A percentile compares a stretch with the other conserved stretches of the same genome.
Conservation (phyloP, 345 rosid species). For the Cochlearia excelsa region DNA sequence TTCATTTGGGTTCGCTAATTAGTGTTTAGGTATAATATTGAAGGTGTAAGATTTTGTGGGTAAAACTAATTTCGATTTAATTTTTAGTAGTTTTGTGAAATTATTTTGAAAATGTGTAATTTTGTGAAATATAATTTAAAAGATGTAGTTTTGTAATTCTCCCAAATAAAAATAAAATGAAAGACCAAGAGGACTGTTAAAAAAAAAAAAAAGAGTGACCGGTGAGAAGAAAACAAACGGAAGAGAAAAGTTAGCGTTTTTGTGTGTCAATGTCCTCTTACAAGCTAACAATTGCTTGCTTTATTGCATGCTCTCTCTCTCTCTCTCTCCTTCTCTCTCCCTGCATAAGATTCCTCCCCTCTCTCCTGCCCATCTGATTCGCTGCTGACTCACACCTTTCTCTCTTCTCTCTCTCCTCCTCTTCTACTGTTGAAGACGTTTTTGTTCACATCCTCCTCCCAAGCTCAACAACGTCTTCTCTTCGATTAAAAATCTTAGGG, state of each 20-base stretch:
- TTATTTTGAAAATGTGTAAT: too few relatives aligned
- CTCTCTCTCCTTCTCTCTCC: not conserved
- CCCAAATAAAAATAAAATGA: not conserved
- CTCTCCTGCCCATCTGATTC: conserved; percentile 34
- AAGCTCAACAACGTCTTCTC: not conserved
- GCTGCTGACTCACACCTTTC: conserved; percentile 33
- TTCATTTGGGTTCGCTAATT: too few relatives aligned
- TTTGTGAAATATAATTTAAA: too few relatives aligned
- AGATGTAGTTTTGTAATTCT: too few relatives aligned
- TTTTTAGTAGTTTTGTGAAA: too few relatives aligned
- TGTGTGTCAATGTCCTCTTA: conserved; percentile 14
- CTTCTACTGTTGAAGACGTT: conserved; percentile 23
- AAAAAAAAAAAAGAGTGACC: conserved; percentile 7
- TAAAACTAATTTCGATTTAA: too few relatives aligned
- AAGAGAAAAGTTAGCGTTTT: conserved; percentile 28
- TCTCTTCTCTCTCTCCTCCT: conserved; percentile 14
- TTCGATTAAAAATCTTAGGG: conserved; percentile 19
- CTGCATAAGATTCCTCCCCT: conserved; percentile 36
- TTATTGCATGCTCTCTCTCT: conserved; percentile 27
- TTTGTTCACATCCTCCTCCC: conserved; percentile 19
- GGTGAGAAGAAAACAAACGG: not conserved
- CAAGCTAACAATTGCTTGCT: conserved; percentile 34
- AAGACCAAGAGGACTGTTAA: too few relatives aligned
- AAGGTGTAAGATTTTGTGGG: too few relatives aligned
- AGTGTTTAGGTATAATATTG: too few relatives aligned